phyloP scores from a whole-genome alignment of 2,329 filamentous ascomycete species.

The Camillea tinctor region DNA sequence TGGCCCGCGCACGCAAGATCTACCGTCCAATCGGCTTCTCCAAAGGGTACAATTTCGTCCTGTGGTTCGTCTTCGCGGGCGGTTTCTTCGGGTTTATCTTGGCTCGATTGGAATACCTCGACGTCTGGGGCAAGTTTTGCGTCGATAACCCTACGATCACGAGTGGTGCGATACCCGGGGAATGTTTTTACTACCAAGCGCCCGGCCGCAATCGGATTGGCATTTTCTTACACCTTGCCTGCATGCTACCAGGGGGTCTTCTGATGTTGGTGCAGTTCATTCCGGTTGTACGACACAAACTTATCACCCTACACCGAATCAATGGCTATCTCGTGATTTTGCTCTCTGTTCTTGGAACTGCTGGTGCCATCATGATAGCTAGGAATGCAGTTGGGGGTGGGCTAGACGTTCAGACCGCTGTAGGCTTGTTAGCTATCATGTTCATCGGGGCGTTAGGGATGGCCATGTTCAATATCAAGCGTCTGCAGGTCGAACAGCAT shows the following conservation, averaged over 20 bases:
- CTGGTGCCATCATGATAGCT: conserved; percentile 52
- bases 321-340: conserved; percentile 55
- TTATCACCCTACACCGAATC: conserved; percentile 55
- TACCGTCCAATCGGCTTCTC: conserved; percentile 51
- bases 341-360: conserved; percentile 44
- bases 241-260: conserved; percentile 44
- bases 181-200: conserved; percentile 39
- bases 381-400: conserved; percentile 52
- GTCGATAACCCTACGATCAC: conserved; percentile 8
- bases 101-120: conserved; percentile 46
- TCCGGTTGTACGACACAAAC: conserved; percentile 44
- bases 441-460: conserved; percentile 43
- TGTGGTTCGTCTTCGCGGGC: conserved; percentile 49
- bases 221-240: conserved; percentile 45
- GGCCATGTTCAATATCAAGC: conserved; percentile 56
- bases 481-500: conserved; percentile 60
- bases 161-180: conserved; percentile 29
- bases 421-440: conserved; percentile 43
- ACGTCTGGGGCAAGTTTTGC: conserved; percentile 40
- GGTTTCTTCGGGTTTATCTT: conserved; percentile 47
- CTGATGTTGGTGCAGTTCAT: conserved; percentile 48
- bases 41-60: conserved; percentile 54
- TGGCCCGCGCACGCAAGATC: conserved; percentile 27
- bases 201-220: conserved; percentile 31
- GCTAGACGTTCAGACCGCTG: conserved; percentile 45